phyloP scores from a whole-genome alignment of 1,284 basidiomycete species.

The Ceratobasidium theobromae region DNA sequence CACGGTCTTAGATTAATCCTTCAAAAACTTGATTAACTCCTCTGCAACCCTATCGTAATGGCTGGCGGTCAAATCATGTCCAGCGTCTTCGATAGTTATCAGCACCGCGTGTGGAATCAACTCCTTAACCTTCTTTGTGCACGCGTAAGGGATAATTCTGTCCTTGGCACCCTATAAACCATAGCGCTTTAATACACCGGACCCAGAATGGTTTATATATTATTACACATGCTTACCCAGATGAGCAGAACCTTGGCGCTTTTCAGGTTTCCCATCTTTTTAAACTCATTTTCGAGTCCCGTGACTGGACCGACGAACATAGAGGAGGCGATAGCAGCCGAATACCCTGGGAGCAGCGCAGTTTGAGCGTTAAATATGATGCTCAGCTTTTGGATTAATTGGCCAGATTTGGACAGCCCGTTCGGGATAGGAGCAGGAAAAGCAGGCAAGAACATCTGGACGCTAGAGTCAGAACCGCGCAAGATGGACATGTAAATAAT shows the following conservation, averaged over 20 bases:
- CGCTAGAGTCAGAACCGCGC: neutral
- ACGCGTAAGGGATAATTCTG: slow-evolving; percentile 61
- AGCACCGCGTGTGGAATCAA: slow-evolving; percentile 58
- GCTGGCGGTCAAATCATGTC: slow-evolving; percentile 54
- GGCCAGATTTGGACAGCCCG: neutral
- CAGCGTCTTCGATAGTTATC: slow-evolving; percentile 58
- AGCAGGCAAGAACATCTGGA: neutral
- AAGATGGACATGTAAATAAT: neutral
- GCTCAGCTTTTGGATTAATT: neutral
- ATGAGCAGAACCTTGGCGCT: slow-evolving; percentile 59
- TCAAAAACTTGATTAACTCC: slow-evolving; percentile 32
- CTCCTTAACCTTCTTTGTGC: slow-evolving; percentile 54
- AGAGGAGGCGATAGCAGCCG: slow-evolving; percentile 69
- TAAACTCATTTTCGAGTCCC: slow-evolving; percentile 56
- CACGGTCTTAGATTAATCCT: neutral
- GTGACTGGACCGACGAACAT: slow-evolving; percentile 70
- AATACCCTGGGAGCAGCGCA: slow-evolving; percentile 69
- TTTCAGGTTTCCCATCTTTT: slow-evolving; percentile 49
- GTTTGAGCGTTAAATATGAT: slow-evolving; percentile 70
- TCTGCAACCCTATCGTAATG: slow-evolving; percentile 32
- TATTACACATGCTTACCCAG: slow-evolving; percentile 54
- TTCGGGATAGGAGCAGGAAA: neutral
- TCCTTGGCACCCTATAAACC: slow-evolving; percentile 62
- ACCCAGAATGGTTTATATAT: neutral
- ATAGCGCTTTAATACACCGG: neutral